phyloP scores from a whole-genome alignment of 2,329 filamentous ascomycete species.

The Botrytis squamosa region DNA sequence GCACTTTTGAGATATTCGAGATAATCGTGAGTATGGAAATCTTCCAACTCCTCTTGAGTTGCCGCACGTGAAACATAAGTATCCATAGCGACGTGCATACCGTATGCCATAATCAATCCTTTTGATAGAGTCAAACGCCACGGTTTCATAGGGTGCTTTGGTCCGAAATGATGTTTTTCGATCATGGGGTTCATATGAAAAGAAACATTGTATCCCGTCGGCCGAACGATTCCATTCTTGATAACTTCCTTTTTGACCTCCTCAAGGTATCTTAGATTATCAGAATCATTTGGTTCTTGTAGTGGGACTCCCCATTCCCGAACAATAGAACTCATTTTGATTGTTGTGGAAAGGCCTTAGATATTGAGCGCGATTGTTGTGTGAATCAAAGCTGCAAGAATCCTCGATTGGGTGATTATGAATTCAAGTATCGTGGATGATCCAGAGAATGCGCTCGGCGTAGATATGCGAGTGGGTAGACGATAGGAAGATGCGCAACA shows the following conservation, averaged over 20 bases:
- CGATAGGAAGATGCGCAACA: background rate
- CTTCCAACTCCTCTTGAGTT: constrained; percentile 80
- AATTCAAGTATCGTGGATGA: background rate
- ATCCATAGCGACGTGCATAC: constrained; percentile 96
- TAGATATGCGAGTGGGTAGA: background rate
- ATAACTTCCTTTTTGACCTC: constrained; percentile 38
- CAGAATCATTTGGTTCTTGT: constrained; percentile 33
- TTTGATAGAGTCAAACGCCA: constrained; percentile 96
- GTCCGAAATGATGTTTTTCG: constrained; percentile 95
- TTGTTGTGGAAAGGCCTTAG: background rate
- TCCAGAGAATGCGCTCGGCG: background rate
- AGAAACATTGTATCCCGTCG: constrained; percentile 86
- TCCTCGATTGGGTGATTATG: background rate
- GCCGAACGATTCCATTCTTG: constrained; percentile 70
- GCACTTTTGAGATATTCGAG: constrained; percentile 81
- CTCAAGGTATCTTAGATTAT: constrained; percentile 32
- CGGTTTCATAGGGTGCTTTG: constrained; percentile 98
- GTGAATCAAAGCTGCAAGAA: background rate
- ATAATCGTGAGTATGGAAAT: constrained; percentile 87
- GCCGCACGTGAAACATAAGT: constrained; percentile 82
- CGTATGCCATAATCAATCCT: constrained; percentile 89
- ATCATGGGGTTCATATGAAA: constrained; percentile 95
- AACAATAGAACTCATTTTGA: constrained; percentile 38
- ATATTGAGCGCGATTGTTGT: background rate
- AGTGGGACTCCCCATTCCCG: constrained; percentile 38